These are phyloP conservation scores for Isoetes engelmannii DNA, from an alignment of 83 land plant species.

Conservation along the genomic window DNA sequence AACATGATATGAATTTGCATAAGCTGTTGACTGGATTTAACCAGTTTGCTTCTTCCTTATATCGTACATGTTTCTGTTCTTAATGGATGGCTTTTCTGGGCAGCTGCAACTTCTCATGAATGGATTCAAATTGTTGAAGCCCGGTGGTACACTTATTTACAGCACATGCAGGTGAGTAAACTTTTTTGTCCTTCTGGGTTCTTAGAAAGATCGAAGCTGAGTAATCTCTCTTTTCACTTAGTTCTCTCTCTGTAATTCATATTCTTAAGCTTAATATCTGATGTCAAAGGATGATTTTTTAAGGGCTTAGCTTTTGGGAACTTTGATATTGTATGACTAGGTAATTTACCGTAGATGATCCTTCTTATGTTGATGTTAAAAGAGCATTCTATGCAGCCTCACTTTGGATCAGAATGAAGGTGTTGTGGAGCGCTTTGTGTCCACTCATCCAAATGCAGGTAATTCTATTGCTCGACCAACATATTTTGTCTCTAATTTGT, in stretches of 20 bases:
- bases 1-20: not conserved
- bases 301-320: not conserved
- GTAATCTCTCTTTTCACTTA: not conserved
- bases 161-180: slow-evolving; percentile 87
- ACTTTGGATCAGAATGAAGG: slow-evolving; percentile 82
- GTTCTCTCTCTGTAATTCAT: not conserved
- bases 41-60: not conserved
- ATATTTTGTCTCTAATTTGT: not conserved
- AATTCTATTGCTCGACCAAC: not conserved
- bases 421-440: slow-evolving; percentile 68
- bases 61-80: not conserved
- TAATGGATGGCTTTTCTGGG: slow-evolving; percentile 9
- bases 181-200: not conserved
- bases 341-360: not conserved
- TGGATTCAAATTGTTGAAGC: slow-evolving; percentile 76
- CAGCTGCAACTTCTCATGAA: slow-evolving; percentile 76
- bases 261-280: not conserved
- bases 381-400: slow-evolving; percentile 42
- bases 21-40: not conserved
- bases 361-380: slow-evolving; percentile 9
- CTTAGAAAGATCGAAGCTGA: not conserved
- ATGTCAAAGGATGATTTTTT: not conserved
- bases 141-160: slow-evolving; percentile 79
- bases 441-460: slow-evolving; percentile 65
- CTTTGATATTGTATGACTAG: not conserved